A percentile compares a stretch with the other conserved stretches of the same genome.
phyloP scores from a whole-genome alignment of 1,284 basidiomycete species.

The Trametes versicolor region DNA sequence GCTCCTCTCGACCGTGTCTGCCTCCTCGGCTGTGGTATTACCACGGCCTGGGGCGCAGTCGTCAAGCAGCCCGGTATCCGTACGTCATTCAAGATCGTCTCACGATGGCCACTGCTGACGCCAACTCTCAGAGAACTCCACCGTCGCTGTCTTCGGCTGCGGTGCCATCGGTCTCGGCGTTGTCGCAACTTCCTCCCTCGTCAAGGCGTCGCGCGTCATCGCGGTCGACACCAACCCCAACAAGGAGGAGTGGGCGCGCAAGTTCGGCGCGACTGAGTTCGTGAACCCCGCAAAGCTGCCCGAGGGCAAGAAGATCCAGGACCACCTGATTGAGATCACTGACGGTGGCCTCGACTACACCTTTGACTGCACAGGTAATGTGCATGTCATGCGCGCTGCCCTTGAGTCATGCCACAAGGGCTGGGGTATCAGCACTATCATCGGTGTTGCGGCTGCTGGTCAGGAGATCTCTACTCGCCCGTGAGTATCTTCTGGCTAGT shows the following conservation, averaged over 20 bases:
- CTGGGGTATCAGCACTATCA: slow-evolving; percentile 97
- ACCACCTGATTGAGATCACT: slow-evolving; percentile 91
- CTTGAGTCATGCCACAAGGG: slow-evolving; percentile 99
- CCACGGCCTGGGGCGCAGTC: slow-evolving; percentile 95
- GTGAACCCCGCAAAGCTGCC: slow-evolving; percentile 86
- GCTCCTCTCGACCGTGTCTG: slow-evolving; percentile 96
- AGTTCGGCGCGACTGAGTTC: slow-evolving; percentile 98
- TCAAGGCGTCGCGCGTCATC: slow-evolving; percentile 89
- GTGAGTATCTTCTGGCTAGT: slow-evolving; percentile 57
- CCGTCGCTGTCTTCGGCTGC: slow-evolving; percentile 94
- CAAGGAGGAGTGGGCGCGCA: slow-evolving; percentile 90
- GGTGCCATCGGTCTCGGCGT: slow-evolving; percentile 97
- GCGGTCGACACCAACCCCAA: slow-evolving; percentile 91
- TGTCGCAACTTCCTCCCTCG: slow-evolving; percentile 82
- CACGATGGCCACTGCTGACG: slow-evolving; percentile 4
- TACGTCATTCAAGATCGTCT: slow-evolving; percentile 48
- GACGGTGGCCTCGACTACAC: slow-evolving; percentile 99
- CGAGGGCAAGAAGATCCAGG: slow-evolving; percentile 86
- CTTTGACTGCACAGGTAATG: slow-evolving; percentile 97
- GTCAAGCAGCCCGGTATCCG: slow-evolving; percentile 83
- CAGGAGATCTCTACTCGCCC: slow-evolving; percentile 97
- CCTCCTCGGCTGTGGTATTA: slow-evolving; percentile 95
- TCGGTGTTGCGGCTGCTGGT: slow-evolving; percentile 96
- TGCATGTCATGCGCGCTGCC: slow-evolving; percentile 93
- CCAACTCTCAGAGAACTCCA: slow-evolving; percentile 72